Base-by-base conservation (phyloP, 2,329 filamentous ascomycete species). In the Periconia macrospinosa region DNA sequence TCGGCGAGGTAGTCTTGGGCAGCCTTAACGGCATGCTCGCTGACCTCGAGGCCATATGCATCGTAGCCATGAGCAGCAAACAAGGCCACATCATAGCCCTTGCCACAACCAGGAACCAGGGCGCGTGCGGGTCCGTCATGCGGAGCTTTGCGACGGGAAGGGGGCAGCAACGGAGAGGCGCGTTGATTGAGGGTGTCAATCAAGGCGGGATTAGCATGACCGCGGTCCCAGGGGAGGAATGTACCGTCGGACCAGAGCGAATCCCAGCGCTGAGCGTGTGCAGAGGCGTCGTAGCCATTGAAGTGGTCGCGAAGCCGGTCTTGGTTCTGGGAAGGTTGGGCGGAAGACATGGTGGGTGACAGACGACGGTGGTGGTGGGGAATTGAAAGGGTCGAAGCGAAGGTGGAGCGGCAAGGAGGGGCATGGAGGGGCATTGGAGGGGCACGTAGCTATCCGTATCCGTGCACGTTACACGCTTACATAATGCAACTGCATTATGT, bases 31-130 rank as follows among this genome's bases (percentile, higher is more conserved):
- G 78, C 85, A 17, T 74, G 76, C 9, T 77, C 65, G 43, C 86
- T 86, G 51, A 83, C 81, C 68, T 95, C 91, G 1, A 96, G 75
- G 0, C 90, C 92, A 64, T 84, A 86, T 1, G 86, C 85, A 73
- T 95, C 88, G 69, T 90, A 94, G 1, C 91, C 91, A 66, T 87
- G 84, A 10, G 84, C 84, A 47, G 86, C 83, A 43, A 96, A 81
- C 37, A 96, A 78, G 10, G 91, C 79, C 1, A 91, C 89, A 75
- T 96, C 92, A 67, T 94, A 88, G 6, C 91, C 92, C 45, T 84
- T 83, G 0, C 91, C 92, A 72, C 91, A 96, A 6, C 91, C 91
- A 0, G 91, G 89, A 0, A 96, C 88, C 9, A 95, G 78, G 1
- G 87, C 91, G 52, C 77, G 79, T 14, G 33, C 33, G 33, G 11